Evolutionary conservation across 129 eudicot species (phyloP), one percentile per base, ranked within the genome.

Genomic region (Flaveria bidentis): DNA sequence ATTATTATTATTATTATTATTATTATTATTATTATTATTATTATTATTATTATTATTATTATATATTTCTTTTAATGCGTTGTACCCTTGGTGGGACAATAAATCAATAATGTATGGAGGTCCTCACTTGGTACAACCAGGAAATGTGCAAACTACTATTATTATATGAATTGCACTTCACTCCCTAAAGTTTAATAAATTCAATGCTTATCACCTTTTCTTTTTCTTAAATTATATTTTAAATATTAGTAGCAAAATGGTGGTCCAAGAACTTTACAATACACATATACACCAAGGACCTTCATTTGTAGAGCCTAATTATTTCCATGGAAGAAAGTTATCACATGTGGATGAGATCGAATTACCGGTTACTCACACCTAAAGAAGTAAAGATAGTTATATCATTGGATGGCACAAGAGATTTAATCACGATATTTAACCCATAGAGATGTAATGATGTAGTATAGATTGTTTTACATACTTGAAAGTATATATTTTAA

Each of bases 161-260:
- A 77, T 77, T 67, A 53, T 77, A 46, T 53, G 33, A 77, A 67
- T 77, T 77, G 45, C 68, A 76, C 58, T 76, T 76, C 68, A 53
- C 68, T 76, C 67, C 74, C 57, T 53, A 52, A 15, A 22, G 28
- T 76, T 76, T 14, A 36, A 50, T 30, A 36, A 63, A 62, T 63
- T 49, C 63, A 63, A 2, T 64, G 5, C n/a, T 64, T n/a, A 45
- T 20, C 63, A 47, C 64, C 22, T 49, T 50, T 76, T 50, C 64
- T 36, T 53, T 75, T 50, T 64, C 79, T 50, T 33, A 75, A n/a
- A 28, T 46, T 62, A 63, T 25, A 44, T 11, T 22, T 28, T 13
- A 64, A 12, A 28, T 49, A 49, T 18, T 13, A 50, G 65, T 64
- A 65, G 12, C 56, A 65, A 47, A 76, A 64, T 64, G 13, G 65